A percentile compares a stretch with the other conserved stretches of the same genome.
phyloP scores from a whole-genome alignment of 306 rosid genomes.

The Spatholobus suberectus region DNA sequence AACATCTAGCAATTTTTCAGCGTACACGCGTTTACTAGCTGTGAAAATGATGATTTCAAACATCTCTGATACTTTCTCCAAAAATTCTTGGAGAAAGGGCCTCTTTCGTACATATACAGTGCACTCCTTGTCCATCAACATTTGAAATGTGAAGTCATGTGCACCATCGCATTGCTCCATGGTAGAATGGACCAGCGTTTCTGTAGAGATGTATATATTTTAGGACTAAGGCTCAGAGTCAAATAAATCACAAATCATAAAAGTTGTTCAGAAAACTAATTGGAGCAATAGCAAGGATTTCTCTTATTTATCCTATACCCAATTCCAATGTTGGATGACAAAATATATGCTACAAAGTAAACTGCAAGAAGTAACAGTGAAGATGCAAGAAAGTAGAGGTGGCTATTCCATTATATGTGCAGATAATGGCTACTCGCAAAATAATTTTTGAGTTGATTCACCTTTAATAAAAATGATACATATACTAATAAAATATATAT shows the following conservation, averaged over 20 bases:
- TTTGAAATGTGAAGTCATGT: conserved; percentile 73
- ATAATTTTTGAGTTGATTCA: background rate
- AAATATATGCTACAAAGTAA: background rate
- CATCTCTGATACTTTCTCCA: conserved; percentile 80
- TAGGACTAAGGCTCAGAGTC: too few species aligned
- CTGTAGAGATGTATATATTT: conserved; percentile 49
- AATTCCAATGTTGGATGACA: background rate
- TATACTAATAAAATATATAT: background rate
- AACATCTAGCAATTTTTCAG: conserved; percentile 76
- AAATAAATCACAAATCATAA: too few species aligned
- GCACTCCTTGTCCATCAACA: conserved; percentile 61
- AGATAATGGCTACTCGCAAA: background rate
- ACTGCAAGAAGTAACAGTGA: background rate
- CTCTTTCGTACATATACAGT: conserved; percentile 74
- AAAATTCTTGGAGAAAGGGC: conserved; percentile 70
- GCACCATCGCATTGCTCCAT: conserved; percentile 53
- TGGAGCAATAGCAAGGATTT: background rate
- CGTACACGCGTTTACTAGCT: conserved; percentile 79
- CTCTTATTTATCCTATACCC: background rate
- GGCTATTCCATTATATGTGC: background rate
- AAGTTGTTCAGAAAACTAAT: background rate
- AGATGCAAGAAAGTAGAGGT: background rate
- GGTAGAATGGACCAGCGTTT: conserved; percentile 85
- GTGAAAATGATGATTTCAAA: conserved; percentile 88
- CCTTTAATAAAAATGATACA: background rate